A percentile compares a stretch with the other conserved stretches of the same genome.
phyloP scores from a whole-genome alignment of 108 stramenopile genomes.

The Cyclotella sp. region DNA sequence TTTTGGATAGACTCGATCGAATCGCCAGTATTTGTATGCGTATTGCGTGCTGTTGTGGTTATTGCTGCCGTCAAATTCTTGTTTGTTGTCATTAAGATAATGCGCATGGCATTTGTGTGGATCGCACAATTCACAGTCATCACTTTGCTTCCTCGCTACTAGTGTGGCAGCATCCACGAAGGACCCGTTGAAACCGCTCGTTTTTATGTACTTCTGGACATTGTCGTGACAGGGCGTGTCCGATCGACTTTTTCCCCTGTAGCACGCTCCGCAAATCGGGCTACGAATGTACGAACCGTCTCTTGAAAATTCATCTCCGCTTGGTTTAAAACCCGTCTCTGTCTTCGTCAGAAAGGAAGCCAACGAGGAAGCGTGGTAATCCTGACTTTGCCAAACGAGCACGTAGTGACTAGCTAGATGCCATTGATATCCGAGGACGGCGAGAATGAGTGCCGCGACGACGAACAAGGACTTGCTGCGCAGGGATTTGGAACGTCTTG shows the following conservation, averaged over 20 bases:
- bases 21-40: slow-evolving; percentile 47
- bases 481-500: neutral
- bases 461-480: neutral
- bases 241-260: slow-evolving; percentile 3
- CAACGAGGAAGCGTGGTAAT: slow-evolving; percentile 2
- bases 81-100: neutral
- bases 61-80: neutral
- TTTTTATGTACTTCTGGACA: slow-evolving; percentile 1
- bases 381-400: neutral
- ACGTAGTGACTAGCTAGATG: slow-evolving; percentile 14
- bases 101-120: slow-evolving; percentile 29
- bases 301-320: too few species aligned
- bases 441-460: neutral
- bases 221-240: slow-evolving; percentile 11
- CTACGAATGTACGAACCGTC: slow-evolving; percentile 13
- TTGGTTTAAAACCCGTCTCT: neutral
- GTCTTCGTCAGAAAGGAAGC: neutral
- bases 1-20: slow-evolving; percentile 32
- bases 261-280: slow-evolving; percentile 23
- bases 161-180: slow-evolving; percentile 22
- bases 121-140: slow-evolving; percentile 34
- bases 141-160: slow-evolving; percentile 2
- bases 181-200: slow-evolving; percentile 18
- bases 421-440: slow-evolving; percentile 20
- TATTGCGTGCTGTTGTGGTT: neutral